A percentile compares a stretch with the other conserved stretches of the same genome.
Evolutionary conservation across 2,329 filamentous ascomycete species (phyloP).

Genomic region (Colletotrichum echinochloae): DNA sequence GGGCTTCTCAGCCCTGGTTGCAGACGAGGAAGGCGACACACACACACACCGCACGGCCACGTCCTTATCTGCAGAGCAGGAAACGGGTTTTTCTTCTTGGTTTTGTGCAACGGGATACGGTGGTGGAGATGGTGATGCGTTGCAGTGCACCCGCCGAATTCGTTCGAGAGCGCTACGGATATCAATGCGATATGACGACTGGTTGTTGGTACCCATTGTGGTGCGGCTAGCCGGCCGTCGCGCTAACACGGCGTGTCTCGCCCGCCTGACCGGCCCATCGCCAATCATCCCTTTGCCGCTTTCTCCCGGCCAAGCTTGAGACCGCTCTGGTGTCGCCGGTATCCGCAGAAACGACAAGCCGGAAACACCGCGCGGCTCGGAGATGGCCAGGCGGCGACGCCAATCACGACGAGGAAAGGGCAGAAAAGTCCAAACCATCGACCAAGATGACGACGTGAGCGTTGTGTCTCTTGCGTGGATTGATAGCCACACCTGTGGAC

Average conservation of each 20-base stretch:
- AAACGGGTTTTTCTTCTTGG: conserved; percentile 5
- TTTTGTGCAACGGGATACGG: conserved; percentile 14
- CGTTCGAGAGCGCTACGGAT: conserved; percentile 24
- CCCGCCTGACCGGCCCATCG: not conserved
- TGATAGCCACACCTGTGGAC: not conserved
- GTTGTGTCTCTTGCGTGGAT: not conserved
- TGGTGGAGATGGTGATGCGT: conserved; percentile 12
- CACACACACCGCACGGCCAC: not conserved
- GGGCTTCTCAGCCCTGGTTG: not conserved
- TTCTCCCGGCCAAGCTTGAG: conserved; percentile 30
- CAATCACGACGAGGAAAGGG: not conserved
- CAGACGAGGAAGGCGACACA: conserved; percentile 16
- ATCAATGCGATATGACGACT: conserved; percentile 3
- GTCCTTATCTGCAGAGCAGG: conserved; percentile 1
- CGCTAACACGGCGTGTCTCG: conserved; percentile 32
- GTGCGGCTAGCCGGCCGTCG: conserved; percentile 15
- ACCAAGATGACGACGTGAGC: not conserved
- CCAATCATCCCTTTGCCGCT: conserved; percentile 40
- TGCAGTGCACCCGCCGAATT: conserved; percentile 4
- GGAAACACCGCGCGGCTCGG: conserved; percentile 19
- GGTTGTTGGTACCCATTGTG: conserved; percentile 8
- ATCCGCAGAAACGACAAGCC: not conserved
- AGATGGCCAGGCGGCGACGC: conserved; percentile 16
- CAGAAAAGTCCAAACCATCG: conserved; percentile 1
- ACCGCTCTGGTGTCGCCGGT: conserved; percentile 35